phyloP scores from a whole-genome alignment of 441 rosid species.

The Gossypium schwendimanii region DNA sequence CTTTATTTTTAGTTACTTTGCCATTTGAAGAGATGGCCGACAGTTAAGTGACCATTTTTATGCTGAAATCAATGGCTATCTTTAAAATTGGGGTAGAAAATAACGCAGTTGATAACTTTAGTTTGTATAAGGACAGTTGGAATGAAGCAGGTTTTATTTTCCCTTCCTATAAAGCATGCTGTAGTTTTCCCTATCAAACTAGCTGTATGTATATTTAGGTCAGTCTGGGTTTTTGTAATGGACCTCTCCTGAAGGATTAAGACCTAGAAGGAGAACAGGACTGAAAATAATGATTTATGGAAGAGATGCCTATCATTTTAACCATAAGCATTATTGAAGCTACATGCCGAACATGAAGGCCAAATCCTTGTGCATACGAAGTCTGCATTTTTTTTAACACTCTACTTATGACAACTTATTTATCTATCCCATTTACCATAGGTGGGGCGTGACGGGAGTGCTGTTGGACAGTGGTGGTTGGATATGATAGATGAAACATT shows the following conservation, averaged over 20 bases:
- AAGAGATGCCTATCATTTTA: not conserved
- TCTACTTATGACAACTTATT: not conserved
- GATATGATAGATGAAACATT: conserved; percentile 53
- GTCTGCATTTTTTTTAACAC: not conserved
- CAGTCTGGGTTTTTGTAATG: not conserved
- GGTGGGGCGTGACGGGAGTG: conserved; percentile 79
- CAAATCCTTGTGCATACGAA: not conserved
- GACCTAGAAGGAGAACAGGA: not conserved
- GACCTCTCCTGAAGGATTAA: not conserved
- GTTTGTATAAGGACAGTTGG: not conserved
- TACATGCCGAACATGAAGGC: not conserved
- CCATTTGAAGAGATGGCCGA: not conserved
- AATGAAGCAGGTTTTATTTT: not conserved
- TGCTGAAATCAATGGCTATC: not conserved
- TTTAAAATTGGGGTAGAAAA: not conserved
- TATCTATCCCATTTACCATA: conserved; percentile 17
- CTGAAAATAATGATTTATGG: not conserved
- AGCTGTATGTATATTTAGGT: not conserved
- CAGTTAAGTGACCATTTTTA: not conserved
- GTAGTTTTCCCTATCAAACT: not conserved
- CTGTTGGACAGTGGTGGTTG: conserved; percentile 68
- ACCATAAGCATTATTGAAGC: not conserved
- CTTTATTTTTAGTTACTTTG: not conserved
- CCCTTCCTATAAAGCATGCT: not conserved
- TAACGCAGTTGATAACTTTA: not conserved